Percentiles rank a stretch among this genome's conserved stretches.
These are phyloP conservation scores for Singerocomus rubriflavus DNA, from an alignment of 1,284 basidiomycete species.

Conservation along the genomic window DNA sequence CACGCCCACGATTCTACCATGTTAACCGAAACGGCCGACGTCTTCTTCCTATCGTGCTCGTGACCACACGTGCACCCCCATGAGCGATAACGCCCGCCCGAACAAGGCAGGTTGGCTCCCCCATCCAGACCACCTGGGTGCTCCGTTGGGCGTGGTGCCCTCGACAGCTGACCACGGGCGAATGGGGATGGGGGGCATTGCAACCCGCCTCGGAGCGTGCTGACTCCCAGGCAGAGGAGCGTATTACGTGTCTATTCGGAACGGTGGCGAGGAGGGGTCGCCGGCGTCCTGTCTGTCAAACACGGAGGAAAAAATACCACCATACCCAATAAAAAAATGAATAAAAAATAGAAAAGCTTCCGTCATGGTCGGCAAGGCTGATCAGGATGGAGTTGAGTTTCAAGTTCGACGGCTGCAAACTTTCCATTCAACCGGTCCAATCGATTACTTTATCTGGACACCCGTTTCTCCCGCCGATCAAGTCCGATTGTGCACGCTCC, in stretches of 20 bases:
- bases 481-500: slow-evolving; percentile 31
- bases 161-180: not conserved
- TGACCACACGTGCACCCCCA: slow-evolving; percentile 15
- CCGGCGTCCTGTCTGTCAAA: slow-evolving; percentile 20
- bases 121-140: not conserved
- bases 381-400: slow-evolving; percentile 32
- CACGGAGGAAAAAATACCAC: slow-evolving; percentile 24
- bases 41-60: slow-evolving; percentile 10
- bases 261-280: slow-evolving; percentile 1
- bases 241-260: slow-evolving; percentile 27
- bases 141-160: too few relatives aligned
- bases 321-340: too few relatives aligned
- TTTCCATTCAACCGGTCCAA: slow-evolving; percentile 26
- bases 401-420: slow-evolving; percentile 34
- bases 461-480: slow-evolving; percentile 34
- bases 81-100: slow-evolving; percentile 15
- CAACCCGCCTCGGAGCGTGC: not conserved
- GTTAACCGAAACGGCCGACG: slow-evolving; percentile 19
- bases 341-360: slow-evolving; percentile 21
- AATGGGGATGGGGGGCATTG: slow-evolving; percentile 13
- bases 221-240: not conserved
- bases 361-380: slow-evolving; percentile 33
- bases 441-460: slow-evolving; percentile 34
- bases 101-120: slow-evolving; percentile 9
- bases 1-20: slow-evolving; percentile 11